Conservation (phyloP, 805 yeast genomes). For the Wickerhamiella australiensis region DNA sequence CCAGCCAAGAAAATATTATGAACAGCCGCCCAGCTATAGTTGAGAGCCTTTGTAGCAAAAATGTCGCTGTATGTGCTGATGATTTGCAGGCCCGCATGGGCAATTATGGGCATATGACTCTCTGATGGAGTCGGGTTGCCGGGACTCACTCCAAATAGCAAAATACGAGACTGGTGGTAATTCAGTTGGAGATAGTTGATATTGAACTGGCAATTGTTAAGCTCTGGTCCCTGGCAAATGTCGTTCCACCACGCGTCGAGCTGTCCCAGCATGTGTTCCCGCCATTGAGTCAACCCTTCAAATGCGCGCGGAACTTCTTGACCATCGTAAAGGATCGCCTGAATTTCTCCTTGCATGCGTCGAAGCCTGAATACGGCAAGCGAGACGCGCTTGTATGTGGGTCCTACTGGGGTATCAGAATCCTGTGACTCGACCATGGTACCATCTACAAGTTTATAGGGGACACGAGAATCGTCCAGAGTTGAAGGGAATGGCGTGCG, state of each 20-base stretch:
- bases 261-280: conserved; percentile 36
- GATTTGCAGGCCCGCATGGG: conserved; percentile 53
- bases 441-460: conserved; percentile 33
- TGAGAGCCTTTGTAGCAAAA: conserved; percentile 45
- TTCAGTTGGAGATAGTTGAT: conserved; percentile 58
- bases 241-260: conserved; percentile 51
- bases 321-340: conserved; percentile 55
- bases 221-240: conserved; percentile 43
- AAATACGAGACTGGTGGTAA: conserved; percentile 60
- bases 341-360: conserved; percentile 65
- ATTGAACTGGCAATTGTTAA: conserved; percentile 67
- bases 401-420: conserved; percentile 22
- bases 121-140: conserved; percentile 42
- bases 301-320: conserved; percentile 60
- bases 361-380: conserved; percentile 57
- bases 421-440: conserved; percentile 1
- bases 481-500: conserved; percentile 59
- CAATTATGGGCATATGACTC: conserved; percentile 44
- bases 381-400: conserved; percentile 59
- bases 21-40: conserved; percentile 88
- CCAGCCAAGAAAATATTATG: conserved; percentile 85
- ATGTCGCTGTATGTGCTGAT: conserved; percentile 51
- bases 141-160: conserved; percentile 70
- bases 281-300: conserved; percentile 49
- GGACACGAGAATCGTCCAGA: conserved; percentile 46